Base-by-base conservation (phyloP, 1,284 basidiomycete species). In the Ustilago lituana region DNA sequence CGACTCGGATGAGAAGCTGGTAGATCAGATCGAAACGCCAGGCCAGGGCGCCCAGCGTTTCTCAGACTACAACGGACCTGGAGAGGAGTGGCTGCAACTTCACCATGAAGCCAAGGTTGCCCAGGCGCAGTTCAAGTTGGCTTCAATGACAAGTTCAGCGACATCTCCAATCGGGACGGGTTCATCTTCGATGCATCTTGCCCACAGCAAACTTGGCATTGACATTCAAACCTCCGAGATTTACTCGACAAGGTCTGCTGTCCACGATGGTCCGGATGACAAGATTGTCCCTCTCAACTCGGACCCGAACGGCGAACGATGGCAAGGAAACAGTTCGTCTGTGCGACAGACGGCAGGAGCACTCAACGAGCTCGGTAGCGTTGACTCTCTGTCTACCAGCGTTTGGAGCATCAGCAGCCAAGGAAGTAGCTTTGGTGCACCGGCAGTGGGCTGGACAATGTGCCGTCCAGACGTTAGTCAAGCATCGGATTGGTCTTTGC, bases 251-350 rank as follows among this genome's bases (percentile, higher is more conserved):
- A 35, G 47, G 5, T 35, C 48, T 19, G 5, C 29, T 8, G 35
- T 23, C 8, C 41, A 44, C 19, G 31, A 37, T 8, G 20, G 17
- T 24, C 17, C 22, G 19, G 19, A 26, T 8, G 35, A 35, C 15
- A 15, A 27, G 19, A n/a, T 46, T 17, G 39, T 27, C 8, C 58
- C 56, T n/a, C 59, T 62, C 45, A 76, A 76, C 23, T 74, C 72
- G 35, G 74, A 76, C 53, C 74, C 74, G 0, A 67, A 76, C 22
- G 74, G 74, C 20, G 74, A 76, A 33, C 26, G 68, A 24, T 76
- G 71, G 74, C 62, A 53, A n/a, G 39, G 45, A 8, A 36, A 53
- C 35, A 24, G 7, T 27, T 58, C 40, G 11, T 50, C 39, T 9
- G 32, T 38, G 12, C 41, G 35, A 4, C 26, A 22, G 6, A 27